Conservation (phyloP, 2,329 filamentous ascomycete species). For the Arthrobotrys pseudoclavata region DNA sequence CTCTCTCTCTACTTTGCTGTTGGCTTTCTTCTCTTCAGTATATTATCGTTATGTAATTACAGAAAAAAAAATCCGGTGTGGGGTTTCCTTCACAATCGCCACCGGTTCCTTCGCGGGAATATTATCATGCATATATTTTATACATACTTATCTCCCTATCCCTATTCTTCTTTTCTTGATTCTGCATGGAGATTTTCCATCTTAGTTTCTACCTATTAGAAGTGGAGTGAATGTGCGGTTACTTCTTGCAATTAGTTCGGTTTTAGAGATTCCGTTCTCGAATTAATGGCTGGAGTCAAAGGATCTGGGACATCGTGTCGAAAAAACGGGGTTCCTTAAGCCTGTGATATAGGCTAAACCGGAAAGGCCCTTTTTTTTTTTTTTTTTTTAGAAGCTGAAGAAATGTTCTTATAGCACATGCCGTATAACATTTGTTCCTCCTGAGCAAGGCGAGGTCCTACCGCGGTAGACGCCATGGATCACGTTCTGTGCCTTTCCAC, state of each 20-base stretch:
- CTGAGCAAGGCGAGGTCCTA: constrained; percentile 16
- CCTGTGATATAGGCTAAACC: constrained; percentile 17
- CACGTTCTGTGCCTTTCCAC: not conserved
- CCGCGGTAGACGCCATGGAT: constrained; percentile 25
- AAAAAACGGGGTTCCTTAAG: not conserved
- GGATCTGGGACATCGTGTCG: not conserved
- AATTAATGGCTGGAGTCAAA: not conserved
- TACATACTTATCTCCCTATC: not conserved
- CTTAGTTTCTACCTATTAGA: not conserved
- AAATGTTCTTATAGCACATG: not conserved
- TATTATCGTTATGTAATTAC: constrained; percentile 62
- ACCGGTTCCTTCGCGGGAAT: constrained; percentile 47
- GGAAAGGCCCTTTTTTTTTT: constrained; percentile 1
- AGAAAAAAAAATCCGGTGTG: constrained; percentile 41
- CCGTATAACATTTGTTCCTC: not conserved
- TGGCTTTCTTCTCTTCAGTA: constrained; percentile 60
- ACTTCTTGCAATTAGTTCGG: constrained; percentile 7
- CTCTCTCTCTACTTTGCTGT: constrained; percentile 10
- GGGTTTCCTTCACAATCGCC: constrained; percentile 36
- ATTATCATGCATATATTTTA: constrained; percentile 38
- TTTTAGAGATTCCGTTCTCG: constrained; percentile 12
- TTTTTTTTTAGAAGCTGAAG: not conserved
- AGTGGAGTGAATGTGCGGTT: constrained; percentile 2
- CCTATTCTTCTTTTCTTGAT: not conserved
- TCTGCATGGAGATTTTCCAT: not conserved